These are phyloP conservation scores for Aspergillus floridensis DNA, from an alignment of 2,329 filamentous ascomycete species.

Conservation along the genomic window DNA sequence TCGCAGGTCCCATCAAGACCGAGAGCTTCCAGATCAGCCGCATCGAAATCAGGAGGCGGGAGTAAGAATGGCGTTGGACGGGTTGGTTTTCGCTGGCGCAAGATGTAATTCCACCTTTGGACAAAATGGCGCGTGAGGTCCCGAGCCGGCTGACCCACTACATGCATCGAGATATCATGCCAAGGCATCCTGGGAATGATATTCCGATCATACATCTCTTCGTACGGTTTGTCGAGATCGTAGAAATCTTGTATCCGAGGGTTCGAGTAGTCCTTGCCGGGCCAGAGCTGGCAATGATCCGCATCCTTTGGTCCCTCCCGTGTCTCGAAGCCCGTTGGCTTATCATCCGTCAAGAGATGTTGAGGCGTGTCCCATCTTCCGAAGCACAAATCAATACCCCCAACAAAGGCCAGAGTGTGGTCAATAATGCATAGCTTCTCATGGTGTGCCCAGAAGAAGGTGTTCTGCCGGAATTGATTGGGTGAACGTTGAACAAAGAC, in stretches of 20 bases:
- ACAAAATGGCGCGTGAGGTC: conserved; percentile 96
- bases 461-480: conserved; percentile 97
- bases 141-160: conserved; percentile 90
- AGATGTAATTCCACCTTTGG: conserved; percentile 95
- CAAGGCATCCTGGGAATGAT: conserved; percentile 93
- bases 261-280: conserved; percentile 98
- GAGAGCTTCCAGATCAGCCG: conserved; percentile 79
- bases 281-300: conserved; percentile 93
- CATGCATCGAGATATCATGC: conserved; percentile 98
- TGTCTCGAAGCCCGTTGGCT: conserved; percentile 88
- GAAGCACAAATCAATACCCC: conserved; percentile 94
- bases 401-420: conserved; percentile 91
- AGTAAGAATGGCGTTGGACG: conserved; percentile 90
- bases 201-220: conserved; percentile 96
- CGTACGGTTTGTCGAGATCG: conserved; percentile 86
- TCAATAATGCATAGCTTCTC: conserved; percentile 98
- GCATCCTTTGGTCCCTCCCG: conserved; percentile 74
- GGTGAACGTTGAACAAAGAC: conserved; percentile 94
- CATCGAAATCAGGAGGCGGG: conserved; percentile 86
- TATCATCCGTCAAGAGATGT: conserved; percentile 87
- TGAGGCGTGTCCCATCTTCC: conserved; percentile 96
- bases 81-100: conserved; percentile 88
- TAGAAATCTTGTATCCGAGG: conserved; percentile 95
- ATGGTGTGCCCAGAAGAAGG: conserved; percentile 98
- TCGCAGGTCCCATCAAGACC: conserved; percentile 93